A percentile compares a stretch with the other conserved stretches of the same genome.
These are phyloP conservation scores for Fusarium praegraminearum DNA, from an alignment of 2,329 filamentous ascomycete genomes.

Conservation along the genomic window DNA sequence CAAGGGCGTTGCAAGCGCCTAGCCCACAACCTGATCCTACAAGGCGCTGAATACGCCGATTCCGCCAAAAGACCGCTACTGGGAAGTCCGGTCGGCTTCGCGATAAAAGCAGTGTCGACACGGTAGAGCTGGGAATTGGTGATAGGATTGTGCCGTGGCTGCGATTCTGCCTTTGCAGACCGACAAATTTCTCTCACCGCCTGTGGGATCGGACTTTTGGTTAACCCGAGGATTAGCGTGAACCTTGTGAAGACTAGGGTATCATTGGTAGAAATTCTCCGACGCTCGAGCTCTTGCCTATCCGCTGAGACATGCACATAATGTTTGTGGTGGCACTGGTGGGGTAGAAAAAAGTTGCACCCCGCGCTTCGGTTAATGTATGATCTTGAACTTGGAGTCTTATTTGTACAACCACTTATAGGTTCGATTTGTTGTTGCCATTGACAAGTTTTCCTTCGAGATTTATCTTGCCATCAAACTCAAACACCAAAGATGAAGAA, in stretches of 20 bases:
- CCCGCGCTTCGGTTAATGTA: constrained; percentile 21
- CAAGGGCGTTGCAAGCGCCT: constrained; percentile 42
- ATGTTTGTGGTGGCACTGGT: background rate
- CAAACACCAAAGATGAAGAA: constrained; percentile 33
- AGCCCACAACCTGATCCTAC: constrained; percentile 44
- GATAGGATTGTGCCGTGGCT: constrained; percentile 46
- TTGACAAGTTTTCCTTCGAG: constrained; percentile 1
- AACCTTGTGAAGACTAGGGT: too few species aligned
- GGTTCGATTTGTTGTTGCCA: constrained; percentile 1
- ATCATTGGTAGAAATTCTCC: constrained; percentile 33
- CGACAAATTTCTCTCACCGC: constrained; percentile 59
- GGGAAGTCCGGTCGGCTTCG: constrained; percentile 28
- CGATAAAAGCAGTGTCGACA: constrained; percentile 16
- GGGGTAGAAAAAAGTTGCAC: constrained; percentile 30
- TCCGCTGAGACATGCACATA: background rate
- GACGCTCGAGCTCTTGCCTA: constrained; percentile 4
- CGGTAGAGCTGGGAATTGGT: constrained; percentile 41
- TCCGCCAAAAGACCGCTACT: constrained; percentile 32
- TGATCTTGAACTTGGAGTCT: constrained; percentile 7
- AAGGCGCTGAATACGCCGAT: constrained; percentile 33
- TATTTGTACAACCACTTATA: constrained; percentile 6
- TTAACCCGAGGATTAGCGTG: constrained; percentile 40
- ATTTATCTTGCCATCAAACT: background rate
- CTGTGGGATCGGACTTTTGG: constrained; percentile 43
- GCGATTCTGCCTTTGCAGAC: constrained; percentile 56